phyloP scores from a whole-genome alignment of 768 basidiomycete genomes.

The Mycena rosella region DNA sequence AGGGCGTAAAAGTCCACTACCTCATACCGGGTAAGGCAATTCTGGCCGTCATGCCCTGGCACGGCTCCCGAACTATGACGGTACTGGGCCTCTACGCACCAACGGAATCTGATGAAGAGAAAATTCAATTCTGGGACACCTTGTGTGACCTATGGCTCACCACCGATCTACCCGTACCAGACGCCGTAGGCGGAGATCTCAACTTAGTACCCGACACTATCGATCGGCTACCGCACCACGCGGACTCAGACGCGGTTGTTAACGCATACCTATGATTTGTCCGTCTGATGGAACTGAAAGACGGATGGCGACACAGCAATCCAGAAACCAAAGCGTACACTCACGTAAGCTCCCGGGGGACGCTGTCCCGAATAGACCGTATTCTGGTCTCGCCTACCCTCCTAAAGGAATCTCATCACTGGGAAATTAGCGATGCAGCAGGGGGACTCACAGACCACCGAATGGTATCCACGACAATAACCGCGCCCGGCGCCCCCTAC shows the following conservation, averaged over 20 bases:
- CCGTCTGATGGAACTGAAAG: neutral
- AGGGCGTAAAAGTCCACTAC: neutral
- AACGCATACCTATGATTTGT: constrained; percentile 32
- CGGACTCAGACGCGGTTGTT: constrained; percentile 20
- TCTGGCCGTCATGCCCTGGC: constrained; percentile 14
- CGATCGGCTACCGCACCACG: constrained; percentile 14
- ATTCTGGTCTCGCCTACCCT: neutral
- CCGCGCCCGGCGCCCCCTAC: neutral
- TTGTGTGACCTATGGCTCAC: neutral
- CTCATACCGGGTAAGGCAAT: constrained; percentile 28
- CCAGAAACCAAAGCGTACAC: constrained; percentile 10
- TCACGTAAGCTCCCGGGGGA: neutral
- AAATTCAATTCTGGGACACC: constrained; percentile 32
- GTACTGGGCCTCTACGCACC: constrained; percentile 40
- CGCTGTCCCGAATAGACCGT: constrained; percentile 8
- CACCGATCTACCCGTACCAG: constrained; percentile 31
- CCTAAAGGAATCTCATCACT: neutral
- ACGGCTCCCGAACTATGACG: neutral
- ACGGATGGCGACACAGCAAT: constrained; percentile 23
- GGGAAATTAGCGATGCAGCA: constrained; percentile 6
- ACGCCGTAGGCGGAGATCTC: neutral
- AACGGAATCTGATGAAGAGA: neutral
- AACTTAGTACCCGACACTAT: constrained; percentile 15
- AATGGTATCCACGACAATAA: neutral
- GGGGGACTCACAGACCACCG: neutral